phyloP scores from a whole-genome alignment of 225 moss, liverwort and hornwort species.

The Physcomitrium patens region DNA sequence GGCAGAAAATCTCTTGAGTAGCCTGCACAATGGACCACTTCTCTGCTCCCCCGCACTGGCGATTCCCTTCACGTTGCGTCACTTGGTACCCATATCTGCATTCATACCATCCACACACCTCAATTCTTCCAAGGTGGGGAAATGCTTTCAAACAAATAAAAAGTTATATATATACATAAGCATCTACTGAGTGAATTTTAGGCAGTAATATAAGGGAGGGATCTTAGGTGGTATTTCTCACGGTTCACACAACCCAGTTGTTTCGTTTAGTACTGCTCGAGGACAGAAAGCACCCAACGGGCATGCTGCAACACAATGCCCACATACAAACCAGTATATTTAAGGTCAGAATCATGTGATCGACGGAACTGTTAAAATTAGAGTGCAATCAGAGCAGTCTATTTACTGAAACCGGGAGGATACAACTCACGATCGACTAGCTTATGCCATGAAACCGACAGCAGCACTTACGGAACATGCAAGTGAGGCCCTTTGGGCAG shows the following conservation, averaged over 20 bases:
- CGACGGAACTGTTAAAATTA: too few species aligned
- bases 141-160: too few species aligned
- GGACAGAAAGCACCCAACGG: constrained; percentile 82
- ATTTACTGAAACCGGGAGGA: too few species aligned
- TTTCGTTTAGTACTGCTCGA: constrained; percentile 34
- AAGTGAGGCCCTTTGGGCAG: constrained; percentile 80
- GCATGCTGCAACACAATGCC: constrained; percentile 54
- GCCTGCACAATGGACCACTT: constrained; percentile 41
- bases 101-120: too few species aligned
- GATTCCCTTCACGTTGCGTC: constrained; percentile 17
- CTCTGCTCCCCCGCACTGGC: constrained; percentile 76
- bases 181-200: too few species aligned
- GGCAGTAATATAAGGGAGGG: neutral
- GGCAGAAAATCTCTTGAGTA: constrained; percentile 37
- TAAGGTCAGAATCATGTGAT: neutral
- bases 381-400: too few species aligned
- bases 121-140: too few species aligned
- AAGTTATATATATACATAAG: too few species aligned
- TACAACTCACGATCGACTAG: too few species aligned
- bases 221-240: constrained; percentile 40
- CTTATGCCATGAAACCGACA: neutral
- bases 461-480: constrained; percentile 83
- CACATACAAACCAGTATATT: too few species aligned
- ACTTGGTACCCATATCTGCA: constrained; percentile 73
- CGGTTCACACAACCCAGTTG: constrained; percentile 67